Evolutionary conservation across 352 stramenopile genomes (phyloP), one percentile per base, ranked within the genome.

Genomic region (Globisporangium splendens): DNA sequence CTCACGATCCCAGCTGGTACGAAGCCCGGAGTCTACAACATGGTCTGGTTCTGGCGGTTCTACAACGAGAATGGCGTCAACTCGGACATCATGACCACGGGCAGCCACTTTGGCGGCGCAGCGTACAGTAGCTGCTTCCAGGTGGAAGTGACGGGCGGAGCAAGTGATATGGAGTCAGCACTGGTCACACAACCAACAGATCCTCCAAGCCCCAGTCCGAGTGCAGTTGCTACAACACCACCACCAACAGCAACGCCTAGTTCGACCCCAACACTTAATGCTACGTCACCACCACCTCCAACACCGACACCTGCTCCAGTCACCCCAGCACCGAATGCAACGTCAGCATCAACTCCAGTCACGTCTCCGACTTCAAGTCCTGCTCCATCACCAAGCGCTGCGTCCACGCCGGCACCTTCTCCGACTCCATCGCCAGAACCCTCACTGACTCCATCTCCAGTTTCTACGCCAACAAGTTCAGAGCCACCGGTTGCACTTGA

Each of bases 31-130:
- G 24, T 81, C 8, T 88, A 89, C 64, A 77, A 85, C 54, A 61
- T 90, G 50, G 75, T 90, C 20, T 90, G 79, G 77, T 88, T 74
- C 61, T 90, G 80, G 80, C 83, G 79, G 54, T 86, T 87, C 54
- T 78, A 77, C 51, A 71, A 89, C n/a, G 69, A 81, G 11, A 51
- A 57, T 2, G 59, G 68, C 46, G 66, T 72, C 8, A 84, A 83
- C 61, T 60, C 65, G 38, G 68, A 68, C 20, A 76, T 85, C 49
- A 63, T 72, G 39, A 85, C 75, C 0, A 70, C 62, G 24, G 71
- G 63, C 35, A 72, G 76, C 33, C 70, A 56, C 10, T 86, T 79
- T 44, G 77, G 77, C 7, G 77, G 79, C 20, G 79, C 73, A 0
- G 73, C 77, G 7, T 89, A 89, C 64, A 83, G 70, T 42, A 85